Evolutionary conservation across 1,139 yeast genomes (phyloP), one percentile per base, ranked within the genome.

Genomic region (Geotrichum candidum): DNA sequence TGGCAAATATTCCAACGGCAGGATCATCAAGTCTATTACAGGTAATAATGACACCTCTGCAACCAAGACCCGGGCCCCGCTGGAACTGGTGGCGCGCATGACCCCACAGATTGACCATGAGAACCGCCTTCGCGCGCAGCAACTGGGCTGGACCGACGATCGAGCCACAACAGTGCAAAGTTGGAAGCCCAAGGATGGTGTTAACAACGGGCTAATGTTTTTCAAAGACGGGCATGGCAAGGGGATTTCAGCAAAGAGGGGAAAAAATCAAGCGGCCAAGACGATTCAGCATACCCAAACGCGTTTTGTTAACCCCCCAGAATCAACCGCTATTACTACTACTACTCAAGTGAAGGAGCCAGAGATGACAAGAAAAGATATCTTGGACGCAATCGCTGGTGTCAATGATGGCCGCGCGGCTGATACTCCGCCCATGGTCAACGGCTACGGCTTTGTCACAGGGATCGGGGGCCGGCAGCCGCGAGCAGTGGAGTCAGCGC

Each of bases 131-230:
- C n/a, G 62, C 29, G 63, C 61, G 0, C 56, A 45, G 6, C 45
- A 35, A 18, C 33, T 56, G 18, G 67, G 65, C 7, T 63, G 66
- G 61, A 55, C 53, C 1, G 69, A 66, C 51, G 54, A 56, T 5
- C 57, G 68, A 33, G 57, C 60, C 38, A 51, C 64, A 3, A 52
- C 58, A 3, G 53, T 64, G 15, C 59, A 62, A 3, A 23, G 64
- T 10, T 65, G 68, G 68, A 53, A 57, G 22, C 23, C 3, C 15
- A 27, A 45, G 15, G 31, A 52, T 6, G 57, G 51, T 2, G 66
- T 72, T 1, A 60, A 60, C 15, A 72, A 72, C 53, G 64, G 63
- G n/a, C 65, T 72, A 5, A 65, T 72, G 67, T 69, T 67, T 51
- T 55, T 51, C 3, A 68, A 70, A 2, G 64, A 65, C 2, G 41